A percentile compares a stretch with the other conserved stretches of the same genome.
Conservation (phyloP, 108 stramenopile genomes). For the Cyclostephanos invisitatus region DNA sequence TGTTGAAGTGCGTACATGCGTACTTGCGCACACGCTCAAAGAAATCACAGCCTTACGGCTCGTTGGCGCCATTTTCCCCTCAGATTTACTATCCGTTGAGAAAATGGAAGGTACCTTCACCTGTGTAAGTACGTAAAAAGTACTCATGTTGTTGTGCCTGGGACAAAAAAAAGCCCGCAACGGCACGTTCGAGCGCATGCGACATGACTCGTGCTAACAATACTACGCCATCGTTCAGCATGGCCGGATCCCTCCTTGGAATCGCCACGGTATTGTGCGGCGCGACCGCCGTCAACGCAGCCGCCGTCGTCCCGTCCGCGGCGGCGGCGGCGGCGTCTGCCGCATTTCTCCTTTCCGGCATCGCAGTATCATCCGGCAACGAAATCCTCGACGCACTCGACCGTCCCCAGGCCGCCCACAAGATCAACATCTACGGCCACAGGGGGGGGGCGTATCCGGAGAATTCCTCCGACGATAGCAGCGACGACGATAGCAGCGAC, state of each 20-base stretch:
- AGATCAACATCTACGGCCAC: constrained; percentile 41
- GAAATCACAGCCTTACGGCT: too few relatives aligned
- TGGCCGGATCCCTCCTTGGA: constrained; percentile 9
- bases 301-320: constrained; percentile 1
- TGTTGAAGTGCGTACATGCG: too few relatives aligned
- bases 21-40: too few relatives aligned
- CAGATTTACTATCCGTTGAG: too few relatives aligned
- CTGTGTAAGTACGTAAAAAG: too few relatives aligned
- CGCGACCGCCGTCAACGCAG: neutral
- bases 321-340: neutral
- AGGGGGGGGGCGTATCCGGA: constrained; percentile 9
- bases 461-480: constrained; percentile 11
- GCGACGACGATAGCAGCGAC: constrained; percentile 11
- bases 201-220: too few relatives aligned
- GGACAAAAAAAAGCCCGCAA: too few relatives aligned
- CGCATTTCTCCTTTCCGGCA: too few relatives aligned
- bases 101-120: too few relatives aligned
- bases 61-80: too few relatives aligned
- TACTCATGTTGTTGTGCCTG: too few relatives aligned
- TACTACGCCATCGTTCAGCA: neutral
- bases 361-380: neutral
- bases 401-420: constrained; percentile 40
- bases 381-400: constrained; percentile 24
- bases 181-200: too few relatives aligned
- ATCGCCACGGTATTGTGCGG: neutral